Percentiles rank a stretch among this genome's conserved stretches.
phyloP scores from a whole-genome alignment of 768 basidiomycete genomes.

The Lactarius deliciosus region DNA sequence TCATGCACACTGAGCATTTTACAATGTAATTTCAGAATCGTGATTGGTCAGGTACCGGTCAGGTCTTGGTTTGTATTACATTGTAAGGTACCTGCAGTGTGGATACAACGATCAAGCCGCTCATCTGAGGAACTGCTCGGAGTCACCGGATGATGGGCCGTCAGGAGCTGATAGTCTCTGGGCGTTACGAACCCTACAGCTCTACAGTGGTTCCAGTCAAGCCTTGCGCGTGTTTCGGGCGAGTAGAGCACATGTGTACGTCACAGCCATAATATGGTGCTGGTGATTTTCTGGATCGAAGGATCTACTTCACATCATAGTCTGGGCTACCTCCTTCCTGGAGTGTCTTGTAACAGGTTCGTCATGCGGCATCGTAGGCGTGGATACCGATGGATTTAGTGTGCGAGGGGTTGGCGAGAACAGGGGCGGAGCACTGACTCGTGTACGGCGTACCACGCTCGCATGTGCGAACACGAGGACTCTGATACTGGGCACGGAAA shows the following conservation, averaged over 20 bases:
- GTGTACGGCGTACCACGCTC: not conserved
- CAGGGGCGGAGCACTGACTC: not conserved
- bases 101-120: not conserved
- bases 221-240: not conserved
- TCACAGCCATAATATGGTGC: not conserved
- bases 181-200: not conserved
- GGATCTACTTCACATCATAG: not conserved
- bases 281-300: too few relatives aligned
- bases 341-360: not conserved
- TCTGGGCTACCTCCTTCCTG: not conserved
- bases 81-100: not conserved
- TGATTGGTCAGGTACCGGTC: too few relatives aligned
- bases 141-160: not conserved
- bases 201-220: too few relatives aligned
- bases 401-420: not conserved
- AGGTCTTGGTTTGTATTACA: not conserved
- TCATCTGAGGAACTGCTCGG: not conserved
- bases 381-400: not conserved
- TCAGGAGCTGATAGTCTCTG: not conserved
- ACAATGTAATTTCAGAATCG: too few relatives aligned
- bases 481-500: not conserved
- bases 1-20: too few relatives aligned
- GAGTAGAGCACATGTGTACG: not conserved
- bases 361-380: not conserved
- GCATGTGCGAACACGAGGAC: not conserved